A percentile compares a stretch with the other conserved stretches of the same genome.
Evolutionary conservation across 169 alveolate genomes (phyloP).

Genomic region (Cryptosporidium sp.): DNA sequence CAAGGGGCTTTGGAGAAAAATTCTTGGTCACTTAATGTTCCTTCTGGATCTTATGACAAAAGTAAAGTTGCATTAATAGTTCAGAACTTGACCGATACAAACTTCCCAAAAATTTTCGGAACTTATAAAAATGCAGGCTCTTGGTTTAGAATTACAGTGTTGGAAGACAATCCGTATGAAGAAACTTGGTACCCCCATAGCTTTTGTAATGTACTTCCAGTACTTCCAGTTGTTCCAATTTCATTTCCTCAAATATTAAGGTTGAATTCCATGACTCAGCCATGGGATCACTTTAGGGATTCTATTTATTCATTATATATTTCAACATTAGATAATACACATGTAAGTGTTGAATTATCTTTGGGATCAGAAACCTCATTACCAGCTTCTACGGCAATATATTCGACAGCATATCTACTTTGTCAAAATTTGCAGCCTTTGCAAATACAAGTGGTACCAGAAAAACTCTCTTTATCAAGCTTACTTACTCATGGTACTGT

Average conservation of each 20-base stretch:
- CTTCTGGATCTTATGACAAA: slow-evolving; percentile 45
- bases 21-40: slow-evolving; percentile 57
- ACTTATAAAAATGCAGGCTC: slow-evolving; percentile 39
- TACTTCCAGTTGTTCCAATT: slow-evolving; percentile 59
- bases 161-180: slow-evolving; percentile 31
- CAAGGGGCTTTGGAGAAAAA: not conserved
- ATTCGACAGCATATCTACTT: slow-evolving; percentile 34
- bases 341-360: slow-evolving; percentile 52
- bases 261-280: slow-evolving; percentile 46
- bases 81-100: slow-evolving; percentile 60
- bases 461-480: slow-evolving; percentile 26
- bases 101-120: slow-evolving; percentile 38
- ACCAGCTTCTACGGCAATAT: slow-evolving; percentile 43
- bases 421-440: slow-evolving; percentile 66
- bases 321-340: slow-evolving; percentile 33
- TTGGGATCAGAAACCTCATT: slow-evolving; percentile 48
- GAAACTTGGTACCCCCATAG: slow-evolving; percentile 62
- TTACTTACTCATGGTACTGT: slow-evolving; percentile 26
- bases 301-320: slow-evolving; percentile 44
- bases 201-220: slow-evolving; percentile 61
- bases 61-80: slow-evolving; percentile 38
- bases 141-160: slow-evolving; percentile 65
- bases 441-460: slow-evolving; percentile 30
- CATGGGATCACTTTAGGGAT: slow-evolving; percentile 75
- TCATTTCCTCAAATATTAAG: slow-evolving; percentile 48